phyloP scores from a whole-genome alignment of 805 yeast genomes.

The Metschnikowia proteae region DNA sequence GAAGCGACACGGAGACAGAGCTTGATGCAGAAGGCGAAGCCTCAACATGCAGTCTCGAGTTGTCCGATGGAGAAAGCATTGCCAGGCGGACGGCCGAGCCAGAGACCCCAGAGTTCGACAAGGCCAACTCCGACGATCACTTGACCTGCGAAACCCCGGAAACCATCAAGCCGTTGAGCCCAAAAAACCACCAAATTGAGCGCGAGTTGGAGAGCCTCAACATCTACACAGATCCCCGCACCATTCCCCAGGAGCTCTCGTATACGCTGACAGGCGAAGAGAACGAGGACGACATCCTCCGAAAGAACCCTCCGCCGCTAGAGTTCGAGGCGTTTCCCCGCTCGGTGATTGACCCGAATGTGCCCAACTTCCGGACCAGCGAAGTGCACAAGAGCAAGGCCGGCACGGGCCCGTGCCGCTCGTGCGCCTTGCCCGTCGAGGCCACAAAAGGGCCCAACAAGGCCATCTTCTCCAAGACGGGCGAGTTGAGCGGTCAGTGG shows the following conservation, averaged over 20 bases:
- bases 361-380: conserved; percentile 15
- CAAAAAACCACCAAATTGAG: conserved; percentile 31
- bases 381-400: conserved; percentile 34
- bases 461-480: conserved; percentile 79
- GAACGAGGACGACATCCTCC: conserved; percentile 14
- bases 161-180: conserved; percentile 32
- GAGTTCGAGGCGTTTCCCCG: conserved; percentile 19
- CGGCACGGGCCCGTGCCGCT: conserved; percentile 80
- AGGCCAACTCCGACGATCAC: conserved; percentile 2
- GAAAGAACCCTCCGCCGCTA: conserved; percentile 13
- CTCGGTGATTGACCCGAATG: conserved; percentile 13
- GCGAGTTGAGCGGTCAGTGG: conserved; percentile 90
- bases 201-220: conserved; percentile 31
- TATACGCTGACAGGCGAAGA: neutral
- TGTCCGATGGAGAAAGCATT: neutral
- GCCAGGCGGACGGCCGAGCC: conserved; percentile 3
- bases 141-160: conserved; percentile 14
- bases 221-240: conserved; percentile 12
- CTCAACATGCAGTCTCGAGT: neutral
- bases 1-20: conserved; percentile 10
- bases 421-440: conserved; percentile 53
- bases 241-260: neutral
- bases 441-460: conserved; percentile 43
- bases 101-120: conserved; percentile 9
- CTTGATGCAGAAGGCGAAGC: neutral